Evolutionary conservation across 805 yeast species (phyloP).

Genomic region (Yarrowia sp.): DNA sequence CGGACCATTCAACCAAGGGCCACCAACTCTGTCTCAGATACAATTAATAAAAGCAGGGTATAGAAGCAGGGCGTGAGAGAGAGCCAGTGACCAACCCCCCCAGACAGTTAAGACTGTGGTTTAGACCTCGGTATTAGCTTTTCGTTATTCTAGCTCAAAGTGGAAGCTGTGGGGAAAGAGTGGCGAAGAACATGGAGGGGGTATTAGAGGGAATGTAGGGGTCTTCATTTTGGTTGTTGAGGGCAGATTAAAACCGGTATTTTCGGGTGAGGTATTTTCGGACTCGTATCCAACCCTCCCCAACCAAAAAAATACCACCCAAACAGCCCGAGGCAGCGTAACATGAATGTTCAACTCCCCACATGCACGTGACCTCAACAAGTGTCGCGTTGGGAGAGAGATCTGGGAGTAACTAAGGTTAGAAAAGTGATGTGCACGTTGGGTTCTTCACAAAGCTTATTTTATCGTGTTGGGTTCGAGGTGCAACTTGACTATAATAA

Average conservation of each 20-base stretch:
- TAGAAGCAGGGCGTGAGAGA: neutral
- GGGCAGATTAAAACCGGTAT: too few relatives aligned
- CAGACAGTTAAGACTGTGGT: neutral
- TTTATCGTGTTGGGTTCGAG: constrained; percentile 10
- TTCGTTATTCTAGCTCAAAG: neutral
- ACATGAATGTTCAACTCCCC: neutral
- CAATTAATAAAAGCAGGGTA: neutral
- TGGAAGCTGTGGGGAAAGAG: neutral
- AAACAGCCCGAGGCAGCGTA: neutral
- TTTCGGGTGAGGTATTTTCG: too few relatives aligned
- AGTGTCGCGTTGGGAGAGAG: constrained; percentile 15
- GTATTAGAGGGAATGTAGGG: too few relatives aligned
- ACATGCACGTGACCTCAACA: constrained; percentile 24
- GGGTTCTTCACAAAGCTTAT: constrained; percentile 8
- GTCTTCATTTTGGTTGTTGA: too few relatives aligned
- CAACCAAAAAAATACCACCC: neutral
- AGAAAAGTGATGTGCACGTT: constrained; percentile 13
- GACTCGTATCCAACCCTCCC: neutral
- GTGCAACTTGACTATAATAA: neutral
- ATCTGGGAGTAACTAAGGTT: neutral
- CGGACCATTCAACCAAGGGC: neutral
- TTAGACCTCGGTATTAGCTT: neutral
- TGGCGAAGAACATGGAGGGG: neutral
- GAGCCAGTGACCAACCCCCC: neutral
- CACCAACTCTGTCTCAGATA: neutral